Percentiles rank a stretch among this genome's conserved stretches.
phyloP scores from a whole-genome alignment of 2,329 filamentous ascomycete species.

The Sclerotinia sclerotiorum region DNA sequence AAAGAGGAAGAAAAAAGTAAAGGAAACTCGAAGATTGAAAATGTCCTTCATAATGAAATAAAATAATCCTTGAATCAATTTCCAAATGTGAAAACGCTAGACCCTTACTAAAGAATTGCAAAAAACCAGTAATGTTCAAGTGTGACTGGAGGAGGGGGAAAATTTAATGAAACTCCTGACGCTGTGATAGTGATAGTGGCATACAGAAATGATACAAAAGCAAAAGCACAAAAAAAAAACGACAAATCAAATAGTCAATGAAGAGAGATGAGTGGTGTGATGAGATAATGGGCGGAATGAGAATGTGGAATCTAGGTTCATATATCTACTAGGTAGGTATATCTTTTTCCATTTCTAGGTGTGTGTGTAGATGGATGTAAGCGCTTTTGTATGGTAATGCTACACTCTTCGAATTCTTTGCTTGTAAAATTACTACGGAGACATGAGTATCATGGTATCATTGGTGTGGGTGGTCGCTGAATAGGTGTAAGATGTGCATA shows the following conservation, averaged over 20 bases:
- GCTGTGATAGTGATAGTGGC: conserved; percentile 17
- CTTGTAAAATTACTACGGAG: background rate
- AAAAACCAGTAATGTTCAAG: background rate
- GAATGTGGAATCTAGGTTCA: background rate
- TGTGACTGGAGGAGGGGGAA: background rate
- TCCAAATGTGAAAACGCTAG: background rate
- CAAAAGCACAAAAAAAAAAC: background rate
- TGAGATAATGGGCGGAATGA: background rate
- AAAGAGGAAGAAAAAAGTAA: conserved; percentile 30
- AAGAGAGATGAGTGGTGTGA: background rate
- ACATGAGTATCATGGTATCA: background rate
- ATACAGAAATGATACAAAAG: conserved; percentile 5
- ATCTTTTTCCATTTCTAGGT: background rate
- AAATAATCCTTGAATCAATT: conserved; percentile 1
- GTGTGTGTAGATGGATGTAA: background rate
- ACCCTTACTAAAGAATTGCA: background rate
- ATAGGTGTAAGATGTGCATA: background rate
- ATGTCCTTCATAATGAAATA: conserved; percentile 8
- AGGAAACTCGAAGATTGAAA: no score
- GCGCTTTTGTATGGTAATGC: background rate
- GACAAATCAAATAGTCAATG: background rate
- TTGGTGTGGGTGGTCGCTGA: background rate
- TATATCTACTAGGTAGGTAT: background rate
- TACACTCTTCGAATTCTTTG: background rate
- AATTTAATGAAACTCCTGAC: conserved; percentile 5